A percentile compares a stretch with the other conserved stretches of the same genome.
These are phyloP conservation scores for Malus orientalis DNA, from an alignment of 306 rosid species.

Conservation along the genomic window DNA sequence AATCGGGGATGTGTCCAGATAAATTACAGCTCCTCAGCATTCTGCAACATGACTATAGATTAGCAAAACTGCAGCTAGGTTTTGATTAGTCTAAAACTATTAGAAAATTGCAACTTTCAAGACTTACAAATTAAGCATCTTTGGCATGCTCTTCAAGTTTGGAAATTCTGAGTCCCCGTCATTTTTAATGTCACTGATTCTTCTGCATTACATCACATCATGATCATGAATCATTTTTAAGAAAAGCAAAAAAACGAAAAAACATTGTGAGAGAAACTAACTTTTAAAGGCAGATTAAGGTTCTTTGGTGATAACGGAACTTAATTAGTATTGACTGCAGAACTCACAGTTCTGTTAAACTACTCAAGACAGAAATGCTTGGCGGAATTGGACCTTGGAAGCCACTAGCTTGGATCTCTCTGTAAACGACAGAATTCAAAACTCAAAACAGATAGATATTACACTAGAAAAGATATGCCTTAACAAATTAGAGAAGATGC, in stretches of 20 bases:
- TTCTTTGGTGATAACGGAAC: too few relatives aligned
- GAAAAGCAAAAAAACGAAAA: too few relatives aligned
- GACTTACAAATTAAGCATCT: constrained; percentile 8
- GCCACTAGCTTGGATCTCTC: constrained; percentile 31
- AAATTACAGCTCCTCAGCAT: constrained; percentile 21
- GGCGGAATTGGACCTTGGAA: constrained; percentile 22
- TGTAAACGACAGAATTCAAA: neutral
- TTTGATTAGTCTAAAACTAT: neutral
- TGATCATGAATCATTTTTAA: too few relatives aligned
- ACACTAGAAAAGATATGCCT: too few relatives aligned
- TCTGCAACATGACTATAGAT: neutral
- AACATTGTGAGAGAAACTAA: too few relatives aligned
- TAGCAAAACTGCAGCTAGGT: neutral
- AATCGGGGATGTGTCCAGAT: constrained; percentile 1
- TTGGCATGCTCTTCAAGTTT: neutral
- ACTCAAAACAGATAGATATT: too few relatives aligned
- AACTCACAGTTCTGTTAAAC: constrained; percentile 20
- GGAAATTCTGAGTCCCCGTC: neutral
- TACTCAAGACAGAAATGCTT: constrained; percentile 13
- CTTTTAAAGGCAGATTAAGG: too few relatives aligned
- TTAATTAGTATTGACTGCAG: neutral
- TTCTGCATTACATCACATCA: neutral
- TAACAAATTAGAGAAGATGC: too few relatives aligned
- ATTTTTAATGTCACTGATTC: constrained; percentile 8
- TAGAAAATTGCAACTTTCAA: too few relatives aligned